Percentiles rank a stretch among this genome's conserved stretches.
Evolutionary conservation across 2,329 filamentous ascomycete species (phyloP).

Genomic region (Aureobasidium lini): DNA sequence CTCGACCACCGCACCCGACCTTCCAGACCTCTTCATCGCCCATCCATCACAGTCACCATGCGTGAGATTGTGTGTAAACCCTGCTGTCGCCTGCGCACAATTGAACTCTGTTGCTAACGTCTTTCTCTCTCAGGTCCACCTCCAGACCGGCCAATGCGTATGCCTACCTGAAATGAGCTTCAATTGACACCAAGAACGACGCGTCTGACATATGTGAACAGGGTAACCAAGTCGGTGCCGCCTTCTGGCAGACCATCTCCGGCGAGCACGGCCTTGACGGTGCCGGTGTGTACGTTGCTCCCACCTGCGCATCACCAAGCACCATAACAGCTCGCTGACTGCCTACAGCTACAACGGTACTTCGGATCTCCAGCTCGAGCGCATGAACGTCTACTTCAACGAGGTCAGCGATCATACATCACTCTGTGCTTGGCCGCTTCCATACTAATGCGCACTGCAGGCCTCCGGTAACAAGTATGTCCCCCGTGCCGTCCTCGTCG

Average conservation of each 20-base stretch:
- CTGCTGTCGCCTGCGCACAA: not conserved
- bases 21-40: conserved; percentile 9
- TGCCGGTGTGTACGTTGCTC: conserved; percentile 74
- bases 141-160: conserved; percentile 99
- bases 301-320: not conserved
- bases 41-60: conserved; percentile 41
- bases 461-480: conserved; percentile 98
- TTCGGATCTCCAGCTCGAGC: conserved; percentile 98
- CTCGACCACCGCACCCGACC: conserved; percentile 7
- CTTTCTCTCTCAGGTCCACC: conserved; percentile 72
- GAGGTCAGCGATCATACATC: conserved; percentile 53
- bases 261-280: conserved; percentile 89
- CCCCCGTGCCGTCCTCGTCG: conserved; percentile 96
- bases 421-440: conserved; percentile 15
- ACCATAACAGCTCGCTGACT: conserved; percentile 21
- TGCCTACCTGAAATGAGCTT: conserved; percentile 33
- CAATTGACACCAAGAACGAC: conserved; percentile 1
- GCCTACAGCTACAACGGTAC: conserved; percentile 80
- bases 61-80: conserved; percentile 60
- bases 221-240: conserved; percentile 99
- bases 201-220: conserved; percentile 30
- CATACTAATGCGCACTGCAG: conserved; percentile 43
- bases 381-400: conserved; percentile 99
- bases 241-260: conserved; percentile 73
- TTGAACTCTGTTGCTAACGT: conserved; percentile 45